Conservation (phyloP, 208 protist species). For the Leishmania guyanensis region DNA sequence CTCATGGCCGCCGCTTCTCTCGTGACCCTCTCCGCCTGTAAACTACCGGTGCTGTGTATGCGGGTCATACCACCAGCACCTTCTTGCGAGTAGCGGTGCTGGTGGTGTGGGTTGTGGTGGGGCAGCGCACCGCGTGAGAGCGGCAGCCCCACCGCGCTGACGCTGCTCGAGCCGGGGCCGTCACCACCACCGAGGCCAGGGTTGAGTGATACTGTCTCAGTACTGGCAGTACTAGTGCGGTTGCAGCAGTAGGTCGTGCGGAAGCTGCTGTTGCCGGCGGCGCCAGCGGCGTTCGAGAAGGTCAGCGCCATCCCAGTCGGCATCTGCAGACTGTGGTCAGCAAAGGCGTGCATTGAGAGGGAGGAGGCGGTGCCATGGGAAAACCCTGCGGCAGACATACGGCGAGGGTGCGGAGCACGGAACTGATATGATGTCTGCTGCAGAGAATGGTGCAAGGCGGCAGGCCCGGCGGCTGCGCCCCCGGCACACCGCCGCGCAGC, state of each 20-base stretch:
- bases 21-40: background rate
- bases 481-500: background rate
- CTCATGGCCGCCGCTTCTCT: background rate
- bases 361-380: constrained; percentile 20
- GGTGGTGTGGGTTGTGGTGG: constrained; percentile 1
- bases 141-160: constrained; percentile 35
- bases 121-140: constrained; percentile 43
- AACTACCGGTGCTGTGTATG: background rate
- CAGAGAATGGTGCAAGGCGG: background rate
- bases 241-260: constrained; percentile 50
- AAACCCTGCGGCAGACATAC: constrained; percentile 20
- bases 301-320: background rate
- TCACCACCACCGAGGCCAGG: constrained; percentile 15
- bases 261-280: constrained; percentile 34
- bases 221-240: constrained; percentile 13
- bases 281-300: background rate
- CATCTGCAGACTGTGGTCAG: constrained; percentile 15
- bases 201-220: constrained; percentile 16
- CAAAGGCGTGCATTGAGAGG: constrained; percentile 9
- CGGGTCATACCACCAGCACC: background rate
- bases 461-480: background rate
- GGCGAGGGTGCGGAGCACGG: constrained; percentile 24
- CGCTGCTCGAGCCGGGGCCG: background rate
- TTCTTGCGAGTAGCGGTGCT: constrained; percentile 19
- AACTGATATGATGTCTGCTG: constrained; percentile 18